Base-by-base conservation (phyloP, 2,329 filamentous ascomycete species). In the Sclerotinia sclerotiorum region DNA sequence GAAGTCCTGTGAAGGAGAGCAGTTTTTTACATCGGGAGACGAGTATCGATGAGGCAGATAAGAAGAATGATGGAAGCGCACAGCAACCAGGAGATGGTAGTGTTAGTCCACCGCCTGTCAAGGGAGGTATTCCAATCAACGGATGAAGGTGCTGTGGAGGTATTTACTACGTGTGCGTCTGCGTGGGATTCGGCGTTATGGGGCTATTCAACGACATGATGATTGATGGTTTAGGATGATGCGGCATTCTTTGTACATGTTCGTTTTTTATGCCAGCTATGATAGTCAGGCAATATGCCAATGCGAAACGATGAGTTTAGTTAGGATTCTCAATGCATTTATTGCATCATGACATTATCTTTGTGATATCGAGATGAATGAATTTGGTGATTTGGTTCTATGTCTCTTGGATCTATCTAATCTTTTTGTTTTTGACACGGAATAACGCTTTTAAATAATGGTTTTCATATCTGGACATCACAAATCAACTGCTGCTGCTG, bases 1-100 rank as follows among this genome's bases (percentile, higher is more conserved):
- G 91, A 71, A 95, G 91, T 78, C 94, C 94, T 1, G 87, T 95
- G 75, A 97, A 97, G 82, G 94, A 97, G 83, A 89, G 88, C 79
- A 96, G 91, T 81, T 93, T 92, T 78, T 82, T 97, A 77, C 88
- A 97, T 78, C 87, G 91, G 72, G 91, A 93, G 80, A 93, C 91
- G 8, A 96, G 88, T 77, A 87, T 81, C 65, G 88, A 91, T 68
- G 82, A 88, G 70, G 77, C 81, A 61, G 81, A 81, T 52, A 81
- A 84, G 73, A 80, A 82, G 42, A 81, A 79, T 55, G 73, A 64
- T 64, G 49, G 15, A 52, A 75, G 52, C 71, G 67, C 75, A 57
- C 70, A 69, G 54, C 71, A 74, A 35, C 70, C 69, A 63, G 61
- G 56, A 32, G 68, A 70, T 52, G 72, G 73, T 56, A 80, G 79